phyloP scores from a whole-genome alignment of 768 basidiomycete genomes.

The Suillus subaureus region DNA sequence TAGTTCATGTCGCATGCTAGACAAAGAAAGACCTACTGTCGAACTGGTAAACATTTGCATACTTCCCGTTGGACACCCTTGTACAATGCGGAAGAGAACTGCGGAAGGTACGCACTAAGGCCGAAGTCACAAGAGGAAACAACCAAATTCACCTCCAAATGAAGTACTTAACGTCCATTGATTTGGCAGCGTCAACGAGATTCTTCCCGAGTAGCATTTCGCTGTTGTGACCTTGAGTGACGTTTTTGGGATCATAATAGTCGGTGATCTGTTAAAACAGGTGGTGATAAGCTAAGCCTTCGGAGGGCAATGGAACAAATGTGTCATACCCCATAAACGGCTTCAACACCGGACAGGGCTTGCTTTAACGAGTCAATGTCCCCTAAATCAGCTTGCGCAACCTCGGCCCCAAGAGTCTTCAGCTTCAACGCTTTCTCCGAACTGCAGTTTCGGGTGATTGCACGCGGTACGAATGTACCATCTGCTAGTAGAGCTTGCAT shows the following conservation, averaged over 20 bases:
- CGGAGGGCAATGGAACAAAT: not conserved
- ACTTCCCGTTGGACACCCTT: conserved; percentile 24
- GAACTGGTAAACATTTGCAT: conserved; percentile 25
- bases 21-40: conserved; percentile 19
- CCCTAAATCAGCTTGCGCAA: conserved; percentile 26
- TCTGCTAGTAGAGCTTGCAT: conserved; percentile 33
- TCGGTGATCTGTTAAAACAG: conserved; percentile 26
- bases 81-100: conserved; percentile 24
- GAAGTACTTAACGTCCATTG: conserved; percentile 29
- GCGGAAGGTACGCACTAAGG: not conserved
- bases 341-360: conserved; percentile 32
- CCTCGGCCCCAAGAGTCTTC: conserved; percentile 22
- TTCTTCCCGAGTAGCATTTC: conserved; percentile 33
- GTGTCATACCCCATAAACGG: conserved; percentile 32
- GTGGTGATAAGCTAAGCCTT: not conserved
- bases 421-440: conserved; percentile 29
- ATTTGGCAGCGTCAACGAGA: conserved; percentile 29
- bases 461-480: conserved; percentile 36
- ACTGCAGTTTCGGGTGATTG: conserved; percentile 33
- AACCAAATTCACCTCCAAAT: conserved; percentile 26
- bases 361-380: conserved; percentile 27
- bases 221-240: conserved; percentile 16
- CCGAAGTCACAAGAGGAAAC: not conserved
- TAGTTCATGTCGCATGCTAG: too few species aligned
- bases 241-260: conserved; percentile 25